Evolutionary conservation across 345 rosid species (phyloP).

Genomic region (Arabidopsis thaliana): TAIR10.1 NC_003075.7:1420001-1420500

Average conservation of each 20-base stretch:
- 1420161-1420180: constrained; percentile 26
- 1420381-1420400: constrained; percentile 69
- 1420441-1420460: constrained; percentile 47
- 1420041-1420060: constrained; percentile 74
- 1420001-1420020: constrained; percentile 69
- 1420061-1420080: constrained; percentile 81
- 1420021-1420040: constrained; percentile 70
- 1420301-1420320: constrained; percentile 70
- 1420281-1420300: constrained; percentile 59
- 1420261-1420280: constrained; percentile 70
- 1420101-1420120: constrained; percentile 56
- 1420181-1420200: neutral
- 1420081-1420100: constrained; percentile 71
- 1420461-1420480: neutral
- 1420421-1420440: constrained; percentile 53
- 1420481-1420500: neutral
- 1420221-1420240: constrained; percentile 55
- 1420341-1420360: constrained; percentile 65
- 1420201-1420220: neutral
- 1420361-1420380: constrained; percentile 69
- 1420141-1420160: constrained; percentile 47
- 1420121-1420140: constrained; percentile 55
- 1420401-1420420: constrained; percentile 66
- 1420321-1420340: constrained; percentile 77
- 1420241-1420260: constrained; percentile 71